phyloP scores from a whole-genome alignment of 306 rosid species.

The Psophocarpus tetragonolobus region DNA sequence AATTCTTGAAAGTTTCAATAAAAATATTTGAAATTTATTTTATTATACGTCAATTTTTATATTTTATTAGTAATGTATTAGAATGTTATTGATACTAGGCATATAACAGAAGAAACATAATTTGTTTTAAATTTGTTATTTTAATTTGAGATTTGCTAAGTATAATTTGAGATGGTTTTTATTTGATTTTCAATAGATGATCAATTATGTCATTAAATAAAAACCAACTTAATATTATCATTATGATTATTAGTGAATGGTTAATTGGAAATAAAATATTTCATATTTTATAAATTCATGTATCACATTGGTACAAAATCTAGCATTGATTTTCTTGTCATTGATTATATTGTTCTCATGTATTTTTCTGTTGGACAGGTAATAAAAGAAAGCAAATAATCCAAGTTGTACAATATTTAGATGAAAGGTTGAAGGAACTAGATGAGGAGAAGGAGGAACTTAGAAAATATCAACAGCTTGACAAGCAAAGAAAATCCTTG shows the following conservation, averaged over 20 bases:
- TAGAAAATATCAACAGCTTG: slow-evolving; percentile 89
- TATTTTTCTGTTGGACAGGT: slow-evolving; percentile 54
- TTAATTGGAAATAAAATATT: background rate
- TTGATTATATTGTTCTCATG: slow-evolving; percentile 11
- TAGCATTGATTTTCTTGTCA: slow-evolving; percentile 7
- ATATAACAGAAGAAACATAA: background rate
- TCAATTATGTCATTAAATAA: background rate
- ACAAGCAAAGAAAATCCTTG: slow-evolving; percentile 85
- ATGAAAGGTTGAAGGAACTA: slow-evolving; percentile 89
- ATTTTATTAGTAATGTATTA: background rate
- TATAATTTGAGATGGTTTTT: background rate
- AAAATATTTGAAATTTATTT: background rate
- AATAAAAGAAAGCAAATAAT: slow-evolving; percentile 91
- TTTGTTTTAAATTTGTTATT: background rate
- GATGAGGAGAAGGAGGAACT: slow-evolving; percentile 99
- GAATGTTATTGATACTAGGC: background rate
- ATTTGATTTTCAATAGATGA: background rate
- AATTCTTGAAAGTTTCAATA: background rate
- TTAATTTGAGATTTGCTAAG: background rate
- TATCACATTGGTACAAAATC: background rate
- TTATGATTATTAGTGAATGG: background rate
- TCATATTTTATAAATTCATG: background rate
- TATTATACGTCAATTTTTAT: background rate
- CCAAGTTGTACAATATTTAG: slow-evolving; percentile 97
- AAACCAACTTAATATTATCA: background rate